Percentiles rank a stretch among this genome's conserved stretches.
These are phyloP conservation scores for Triticum aestivum DNA, from an alignment of 176 grass and related monocot genomes.

Conservation along the genomic window DNA sequence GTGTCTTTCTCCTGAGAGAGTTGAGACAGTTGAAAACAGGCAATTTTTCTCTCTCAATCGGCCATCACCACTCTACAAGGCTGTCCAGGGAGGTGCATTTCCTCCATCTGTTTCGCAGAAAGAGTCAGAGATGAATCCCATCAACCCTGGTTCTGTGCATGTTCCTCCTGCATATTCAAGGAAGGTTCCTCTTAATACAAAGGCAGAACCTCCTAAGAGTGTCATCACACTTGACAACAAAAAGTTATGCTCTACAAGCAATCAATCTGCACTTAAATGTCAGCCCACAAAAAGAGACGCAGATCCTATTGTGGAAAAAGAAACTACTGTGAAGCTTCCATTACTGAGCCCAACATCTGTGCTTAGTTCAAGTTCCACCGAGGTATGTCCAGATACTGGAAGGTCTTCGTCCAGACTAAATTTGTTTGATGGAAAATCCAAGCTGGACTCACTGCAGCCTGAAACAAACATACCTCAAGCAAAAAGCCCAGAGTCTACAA, in stretches of 20 bases:
- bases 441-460: not conserved
- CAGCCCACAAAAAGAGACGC: not conserved
- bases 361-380: not conserved
- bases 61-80: conserved; percentile 19
- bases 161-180: conserved; percentile 16
- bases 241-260: not conserved
- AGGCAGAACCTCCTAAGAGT: conserved; percentile 17
- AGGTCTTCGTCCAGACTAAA: not conserved
- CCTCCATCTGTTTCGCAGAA: not conserved
- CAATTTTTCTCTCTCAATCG: not conserved
- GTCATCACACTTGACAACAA: not conserved
- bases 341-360: conserved; percentile 29
- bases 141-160: conserved; percentile 28
- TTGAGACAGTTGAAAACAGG: conserved; percentile 22
- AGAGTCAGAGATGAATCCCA: conserved; percentile 10
- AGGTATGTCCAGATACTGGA: conserved; percentile 19
- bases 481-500: not conserved
- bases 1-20: not conserved
- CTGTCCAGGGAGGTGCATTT: not conserved
- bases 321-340: not conserved
- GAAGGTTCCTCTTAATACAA: conserved; percentile 11
- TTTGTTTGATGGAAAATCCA: conserved; percentile 13
- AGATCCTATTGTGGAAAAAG: conserved; percentile 9
- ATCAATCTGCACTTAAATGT: not conserved
- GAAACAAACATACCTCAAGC: conserved; percentile 7